Evolutionary conservation across 306 rosid species (phyloP).

Genomic region (Cucurbita argyrosperma): DNA sequence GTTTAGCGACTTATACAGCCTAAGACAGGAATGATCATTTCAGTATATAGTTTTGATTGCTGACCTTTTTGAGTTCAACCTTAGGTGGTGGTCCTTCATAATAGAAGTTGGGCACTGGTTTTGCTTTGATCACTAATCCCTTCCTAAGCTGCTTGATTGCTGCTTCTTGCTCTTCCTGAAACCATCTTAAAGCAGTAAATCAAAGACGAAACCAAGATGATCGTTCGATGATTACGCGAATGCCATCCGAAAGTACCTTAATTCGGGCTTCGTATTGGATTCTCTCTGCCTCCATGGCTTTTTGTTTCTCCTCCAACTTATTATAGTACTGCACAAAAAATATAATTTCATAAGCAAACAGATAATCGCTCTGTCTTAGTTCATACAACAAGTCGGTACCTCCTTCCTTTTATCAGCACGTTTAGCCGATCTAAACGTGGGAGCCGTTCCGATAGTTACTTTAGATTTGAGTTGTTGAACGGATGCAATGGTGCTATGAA

Average conservation of each 20-base stretch:
- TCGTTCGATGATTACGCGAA: not conserved
- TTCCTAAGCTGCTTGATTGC: constrained; percentile 74
- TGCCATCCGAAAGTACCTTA: constrained; percentile 32
- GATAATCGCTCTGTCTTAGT: constrained; percentile 10
- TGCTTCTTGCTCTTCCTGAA: constrained; percentile 92
- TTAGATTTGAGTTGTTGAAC: constrained; percentile 42
- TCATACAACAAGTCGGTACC: constrained; percentile 21
- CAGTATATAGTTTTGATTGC: not conserved
- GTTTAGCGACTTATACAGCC: not conserved
- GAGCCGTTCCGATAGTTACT: constrained; percentile 87
- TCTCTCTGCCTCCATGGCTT: constrained; percentile 82
- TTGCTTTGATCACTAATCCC: constrained; percentile 79
- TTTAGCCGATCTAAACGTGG: constrained; percentile 35
- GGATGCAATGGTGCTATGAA: constrained; percentile 45
- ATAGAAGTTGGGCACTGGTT: constrained; percentile 89
- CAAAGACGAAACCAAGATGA: not conserved
- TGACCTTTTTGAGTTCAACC: constrained; percentile 74
- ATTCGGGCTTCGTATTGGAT: constrained; percentile 59
- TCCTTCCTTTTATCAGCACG: constrained; percentile 91
- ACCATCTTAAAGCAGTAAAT: constrained; percentile 9
- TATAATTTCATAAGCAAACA: constrained; percentile 8
- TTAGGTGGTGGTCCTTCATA: constrained; percentile 84
- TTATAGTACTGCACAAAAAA: constrained; percentile 44
- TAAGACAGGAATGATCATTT: not conserved
- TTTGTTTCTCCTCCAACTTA: constrained; percentile 83